Percentiles rank a stretch among this genome's conserved stretches.
Conservation (phyloP, 768 basidiomycete species). For the Lentinula boryana region DNA sequence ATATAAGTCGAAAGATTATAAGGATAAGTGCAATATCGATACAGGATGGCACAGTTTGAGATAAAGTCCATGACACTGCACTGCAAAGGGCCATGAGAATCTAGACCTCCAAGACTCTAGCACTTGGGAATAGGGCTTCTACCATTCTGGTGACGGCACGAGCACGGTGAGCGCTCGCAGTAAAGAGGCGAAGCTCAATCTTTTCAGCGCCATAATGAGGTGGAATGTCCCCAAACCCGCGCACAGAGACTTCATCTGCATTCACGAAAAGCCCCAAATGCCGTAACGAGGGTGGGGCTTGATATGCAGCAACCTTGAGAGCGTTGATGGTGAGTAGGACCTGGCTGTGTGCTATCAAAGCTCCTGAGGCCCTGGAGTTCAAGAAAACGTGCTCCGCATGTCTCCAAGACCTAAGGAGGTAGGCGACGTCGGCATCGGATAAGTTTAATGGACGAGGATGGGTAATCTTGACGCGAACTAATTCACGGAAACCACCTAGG, state of each 20-base stretch:
- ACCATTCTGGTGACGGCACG: background rate
- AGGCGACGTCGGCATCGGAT: background rate
- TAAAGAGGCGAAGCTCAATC: background rate
- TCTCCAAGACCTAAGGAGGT: background rate
- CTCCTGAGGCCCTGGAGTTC: background rate
- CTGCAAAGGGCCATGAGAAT: background rate
- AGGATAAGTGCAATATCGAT: background rate
- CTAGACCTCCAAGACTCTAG: background rate
- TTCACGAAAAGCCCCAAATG: background rate
- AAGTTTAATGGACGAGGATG: constrained; percentile 1
- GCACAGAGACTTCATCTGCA: background rate
- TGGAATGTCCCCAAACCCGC: background rate
- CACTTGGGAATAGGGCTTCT: background rate
- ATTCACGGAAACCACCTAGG: background rate
- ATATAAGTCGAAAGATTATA: background rate
- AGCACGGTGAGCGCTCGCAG: background rate
- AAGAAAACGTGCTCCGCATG: background rate
- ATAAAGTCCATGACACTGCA: no score
- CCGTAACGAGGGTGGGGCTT: background rate
- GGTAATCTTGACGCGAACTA: background rate
- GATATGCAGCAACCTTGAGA: background rate
- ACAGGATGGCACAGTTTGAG: no score
- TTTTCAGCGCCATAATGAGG: background rate
- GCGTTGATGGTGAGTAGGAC: background rate
- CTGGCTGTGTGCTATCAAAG: background rate